A percentile compares a stretch with the other conserved stretches of the same genome.
Conservation (phyloP, 352 stramenopile genomes). For the Globisporangium canariense region DNA sequence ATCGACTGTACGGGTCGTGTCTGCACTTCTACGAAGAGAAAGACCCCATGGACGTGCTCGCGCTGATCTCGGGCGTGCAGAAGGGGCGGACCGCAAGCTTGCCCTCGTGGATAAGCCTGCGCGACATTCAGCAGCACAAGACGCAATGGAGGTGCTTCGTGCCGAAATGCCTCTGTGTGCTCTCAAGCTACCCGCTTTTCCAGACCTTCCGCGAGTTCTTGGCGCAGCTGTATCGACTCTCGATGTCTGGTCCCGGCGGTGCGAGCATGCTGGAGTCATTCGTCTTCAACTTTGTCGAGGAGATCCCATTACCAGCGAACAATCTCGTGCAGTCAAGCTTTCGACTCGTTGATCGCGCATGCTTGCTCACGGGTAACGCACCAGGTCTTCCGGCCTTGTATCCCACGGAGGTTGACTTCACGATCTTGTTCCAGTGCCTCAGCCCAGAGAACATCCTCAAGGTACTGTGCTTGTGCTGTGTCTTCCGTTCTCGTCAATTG, state of each 20-base stretch:
- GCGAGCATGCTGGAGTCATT: constrained; percentile 36
- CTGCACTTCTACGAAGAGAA: constrained; percentile 67
- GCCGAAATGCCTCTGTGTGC: constrained; percentile 60
- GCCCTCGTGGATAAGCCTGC: constrained; percentile 64
- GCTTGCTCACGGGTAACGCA: constrained; percentile 31
- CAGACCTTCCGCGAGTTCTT: constrained; percentile 48
- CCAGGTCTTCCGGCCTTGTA: constrained; percentile 30
- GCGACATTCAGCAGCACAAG: constrained; percentile 62
- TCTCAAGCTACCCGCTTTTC: constrained; percentile 56
- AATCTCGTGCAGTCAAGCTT: constrained; percentile 33
- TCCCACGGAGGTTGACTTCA: constrained; percentile 64
- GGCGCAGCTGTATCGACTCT: constrained; percentile 45
- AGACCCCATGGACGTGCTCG: constrained; percentile 56
- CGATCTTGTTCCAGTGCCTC: constrained; percentile 64
- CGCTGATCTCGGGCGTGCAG: constrained; percentile 46
- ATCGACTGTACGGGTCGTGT: constrained; percentile 50
- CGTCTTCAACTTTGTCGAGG: constrained; percentile 52
- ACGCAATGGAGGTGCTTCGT: constrained; percentile 54
- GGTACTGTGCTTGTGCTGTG: constrained; percentile 19
- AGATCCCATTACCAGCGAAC: constrained; percentile 35
- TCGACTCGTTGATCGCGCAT: constrained; percentile 31
- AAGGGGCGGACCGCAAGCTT: constrained; percentile 41
- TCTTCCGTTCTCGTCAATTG: not conserved
- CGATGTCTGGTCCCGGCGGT: constrained; percentile 23
- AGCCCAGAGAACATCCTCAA: constrained; percentile 65